Evolutionary conservation across 768 basidiomycete species (phyloP).

Genomic region (Melanogaster broomeanus): DNA sequence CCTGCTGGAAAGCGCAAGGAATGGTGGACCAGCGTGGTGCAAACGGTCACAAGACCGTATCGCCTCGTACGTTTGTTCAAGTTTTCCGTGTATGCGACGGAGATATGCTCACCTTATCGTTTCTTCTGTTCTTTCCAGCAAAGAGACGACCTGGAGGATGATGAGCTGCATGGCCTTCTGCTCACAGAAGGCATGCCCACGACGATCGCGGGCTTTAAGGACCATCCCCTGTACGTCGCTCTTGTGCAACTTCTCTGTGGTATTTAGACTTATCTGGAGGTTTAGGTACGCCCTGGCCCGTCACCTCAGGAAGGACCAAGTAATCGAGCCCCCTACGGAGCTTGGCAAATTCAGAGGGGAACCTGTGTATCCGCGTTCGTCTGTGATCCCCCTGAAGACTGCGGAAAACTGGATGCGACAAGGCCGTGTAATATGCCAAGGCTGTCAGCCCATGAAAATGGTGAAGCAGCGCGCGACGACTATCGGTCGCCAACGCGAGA

Average conservation of each 20-base stretch:
- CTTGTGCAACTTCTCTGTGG: slow-evolving; percentile 1
- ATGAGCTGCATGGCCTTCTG: slow-evolving; percentile 76
- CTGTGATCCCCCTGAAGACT: slow-evolving; percentile 85
- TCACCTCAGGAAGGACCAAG: slow-evolving; percentile 87
- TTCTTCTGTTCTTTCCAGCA: slow-evolving; percentile 48
- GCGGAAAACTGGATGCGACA: slow-evolving; percentile 94
- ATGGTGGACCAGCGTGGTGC: slow-evolving; percentile 84
- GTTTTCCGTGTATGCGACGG: slow-evolving; percentile 18
- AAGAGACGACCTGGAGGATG: slow-evolving; percentile 91
- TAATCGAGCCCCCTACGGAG: slow-evolving; percentile 78
- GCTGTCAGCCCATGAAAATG: slow-evolving; percentile 86
- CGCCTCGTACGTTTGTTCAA: slow-evolving; percentile 59
- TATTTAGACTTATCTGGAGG: slow-evolving; percentile 3
- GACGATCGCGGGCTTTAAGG: slow-evolving; percentile 89
- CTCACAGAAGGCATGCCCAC: slow-evolving; percentile 92
- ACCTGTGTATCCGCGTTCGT: slow-evolving; percentile 83
- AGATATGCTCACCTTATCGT: slow-evolving; percentile 14
- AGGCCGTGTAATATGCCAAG: slow-evolving; percentile 71
- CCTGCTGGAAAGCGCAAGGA: slow-evolving; percentile 59
- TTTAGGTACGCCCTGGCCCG: slow-evolving; percentile 79
- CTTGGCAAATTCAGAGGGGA: slow-evolving; percentile 93
- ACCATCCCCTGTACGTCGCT: slow-evolving; percentile 79
- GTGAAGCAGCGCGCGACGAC: slow-evolving; percentile 86
- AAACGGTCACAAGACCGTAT: slow-evolving; percentile 70
- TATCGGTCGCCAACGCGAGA: slow-evolving; percentile 71